Evolutionary conservation across 768 basidiomycete species (phyloP), one percentile per base, ranked within the genome.

Genomic region (Daedaleopsis nitida): DNA sequence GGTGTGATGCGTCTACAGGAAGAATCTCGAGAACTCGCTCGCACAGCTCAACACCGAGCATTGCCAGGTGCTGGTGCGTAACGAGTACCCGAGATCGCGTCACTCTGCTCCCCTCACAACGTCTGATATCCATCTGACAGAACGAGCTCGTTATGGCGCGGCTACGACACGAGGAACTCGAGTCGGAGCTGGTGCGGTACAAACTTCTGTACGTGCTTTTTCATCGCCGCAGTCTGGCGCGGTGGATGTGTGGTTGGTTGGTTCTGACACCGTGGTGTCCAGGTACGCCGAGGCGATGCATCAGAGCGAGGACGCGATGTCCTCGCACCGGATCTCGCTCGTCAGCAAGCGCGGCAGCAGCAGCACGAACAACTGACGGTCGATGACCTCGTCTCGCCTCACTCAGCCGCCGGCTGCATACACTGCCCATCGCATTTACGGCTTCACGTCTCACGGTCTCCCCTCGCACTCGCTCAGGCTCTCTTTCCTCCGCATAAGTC

Each of bases 171-270:
- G 96, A 99, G 72, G 95, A 98, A 72, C 81, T 96, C 61, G 97
- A 98, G 73, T 83, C 87, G 59, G 94, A 98, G 73, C 84, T 99
- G 17, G 96, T 99, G 42, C 86, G 91, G 44, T 98, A 97, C 77
- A 97, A 97, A 76, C 78, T 97, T 48, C 72, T 96, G 92, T 95
- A 68, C 72, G 89, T 78, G 14, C 23, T 23, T 8, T 32, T 35
- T n/a, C 37, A 17, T 37, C n/a, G 23, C 38, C 9, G 16, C 9
- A 5, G 23, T 19, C 19, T 11, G 17, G 11, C 11, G 13, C 10
- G 39, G 8, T 38, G 32, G 27, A 12, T 12, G 11, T 42, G 13
- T 17, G 39, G 8, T 38, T 39, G 27, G 9, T 12, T 47, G 17
- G 5, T 35, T 21, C 37, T 56, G 21, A 39, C 12, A 37, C 21